Evolutionary conservation across 306 rosid species (phyloP).

Genomic region (Vigna angularis): DNA sequence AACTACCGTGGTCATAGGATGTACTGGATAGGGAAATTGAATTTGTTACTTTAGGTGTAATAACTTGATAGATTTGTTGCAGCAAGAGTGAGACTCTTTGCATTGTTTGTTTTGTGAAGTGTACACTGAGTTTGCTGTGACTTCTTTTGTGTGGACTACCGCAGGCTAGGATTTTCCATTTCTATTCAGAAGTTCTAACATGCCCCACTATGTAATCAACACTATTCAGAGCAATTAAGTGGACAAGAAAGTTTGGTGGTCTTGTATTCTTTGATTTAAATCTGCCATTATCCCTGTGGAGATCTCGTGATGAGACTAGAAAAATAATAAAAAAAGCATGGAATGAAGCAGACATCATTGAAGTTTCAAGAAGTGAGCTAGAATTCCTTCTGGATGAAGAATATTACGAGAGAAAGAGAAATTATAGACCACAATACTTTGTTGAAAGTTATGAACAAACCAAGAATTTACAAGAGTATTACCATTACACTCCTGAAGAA

Average conservation of each 20-base stretch:
- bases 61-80: constrained; percentile 4
- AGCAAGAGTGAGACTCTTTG: neutral
- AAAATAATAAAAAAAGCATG: constrained; percentile 74
- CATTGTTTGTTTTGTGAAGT: constrained; percentile 11
- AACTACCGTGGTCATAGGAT: too few relatives aligned
- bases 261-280: constrained; percentile 74
- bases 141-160: constrained; percentile 36
- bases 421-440: constrained; percentile 79
- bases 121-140: constrained; percentile 27
- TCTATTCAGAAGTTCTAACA: constrained; percentile 65
- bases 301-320: constrained; percentile 73
- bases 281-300: constrained; percentile 82
- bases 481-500: constrained; percentile 53
- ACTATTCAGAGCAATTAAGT: constrained; percentile 50
- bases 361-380: constrained; percentile 83
- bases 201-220: constrained; percentile 46
- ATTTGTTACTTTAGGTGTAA: constrained; percentile 13
- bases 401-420: constrained; percentile 37
- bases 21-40: neutral
- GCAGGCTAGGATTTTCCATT: constrained; percentile 62
- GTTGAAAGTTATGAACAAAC: constrained; percentile 75
- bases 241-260: constrained; percentile 57
- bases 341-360: constrained; percentile 77
- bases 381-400: constrained; percentile 94
- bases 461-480: constrained; percentile 34